Base-by-base conservation (phyloP, 192 early-diverging fungal species). In the Umbelopsis sp. region DNA sequence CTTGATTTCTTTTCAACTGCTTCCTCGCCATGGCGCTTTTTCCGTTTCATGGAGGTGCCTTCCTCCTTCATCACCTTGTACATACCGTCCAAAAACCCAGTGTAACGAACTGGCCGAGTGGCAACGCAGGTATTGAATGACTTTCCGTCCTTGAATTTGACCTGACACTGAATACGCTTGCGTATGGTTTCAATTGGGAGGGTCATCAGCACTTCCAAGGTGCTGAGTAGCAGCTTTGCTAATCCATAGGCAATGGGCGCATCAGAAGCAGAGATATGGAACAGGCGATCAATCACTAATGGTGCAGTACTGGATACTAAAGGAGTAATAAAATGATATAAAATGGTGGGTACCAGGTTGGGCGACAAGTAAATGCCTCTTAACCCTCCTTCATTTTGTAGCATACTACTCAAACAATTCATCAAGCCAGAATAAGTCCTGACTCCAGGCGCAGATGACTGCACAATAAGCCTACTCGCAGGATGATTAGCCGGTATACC, bases 141-240 rank as follows among this genome's bases (percentile, higher is more conserved):
- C 67, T 75, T 79, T 1, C 76, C 82, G 21, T 74, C 74, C 41
- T 74, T 76, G 48, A 68, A 75, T 6, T 81, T 87, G 20, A 90
- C 84, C 75, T 97, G 96, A 37, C 91, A 86, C 52, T 92, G 90
- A 45, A 98, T 70, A 3, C 96, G 78, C 71, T 91, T 90, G 5
- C 95, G 81, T 46, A 91, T 87, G 7, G 93, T 90, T 45, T 98
- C 94, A 15, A 98, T 72, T 1, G 96, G 96, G 33, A 92, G 78
- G 64, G 89, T 86, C 13, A 97, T 88, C n/a, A 87, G 71, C 1
- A 90, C 79, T 51, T 94, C 87, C 6, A 93, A 18, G 1, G 90
- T 90, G 46, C 89, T 82, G 64, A 92, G 80, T 3, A 77, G 77
- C 18, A 96, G 77, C n/a, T 87, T 83, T 22, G 82, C 87, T 37